A percentile compares a stretch with the other conserved stretches of the same genome.
Conservation (phyloP, 108 stramenopile genomes). For the Pseudonitzschia delicatissima region DNA sequence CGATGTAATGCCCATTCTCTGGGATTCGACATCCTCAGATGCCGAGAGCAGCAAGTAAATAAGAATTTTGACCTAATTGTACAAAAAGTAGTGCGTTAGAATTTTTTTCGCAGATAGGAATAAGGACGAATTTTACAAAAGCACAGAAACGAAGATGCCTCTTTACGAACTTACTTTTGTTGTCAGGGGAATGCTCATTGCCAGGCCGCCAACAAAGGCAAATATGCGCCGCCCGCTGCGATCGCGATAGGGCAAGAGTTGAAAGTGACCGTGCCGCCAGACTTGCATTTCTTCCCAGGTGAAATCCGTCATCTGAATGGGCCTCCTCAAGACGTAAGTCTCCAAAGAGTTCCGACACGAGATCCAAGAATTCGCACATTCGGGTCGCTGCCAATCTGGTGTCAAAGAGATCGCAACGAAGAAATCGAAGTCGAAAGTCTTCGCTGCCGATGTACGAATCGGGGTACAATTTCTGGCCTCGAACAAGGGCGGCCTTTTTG, state of each 20-base stretch:
- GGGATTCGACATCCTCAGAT: slow-evolving; percentile 14
- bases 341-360: slow-evolving; percentile 36
- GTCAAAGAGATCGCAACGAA: slow-evolving; percentile 37
- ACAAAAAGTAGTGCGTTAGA: background rate
- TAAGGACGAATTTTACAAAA: too few relatives aligned
- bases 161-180: background rate
- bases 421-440: slow-evolving; percentile 37
- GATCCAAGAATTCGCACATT: slow-evolving; percentile 25
- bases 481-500: background rate
- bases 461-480: background rate
- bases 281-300: background rate
- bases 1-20: background rate
- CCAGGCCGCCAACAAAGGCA: background rate
- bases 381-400: slow-evolving; percentile 22
- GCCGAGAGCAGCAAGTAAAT: background rate
- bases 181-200: background rate
- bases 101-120: background rate
- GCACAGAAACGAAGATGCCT: background rate
- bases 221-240: slow-evolving; percentile 1
- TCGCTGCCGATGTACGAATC: slow-evolving; percentile 20
- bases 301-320: background rate
- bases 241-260: slow-evolving; percentile 3
- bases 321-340: slow-evolving; percentile 9
- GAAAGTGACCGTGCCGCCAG: background rate
- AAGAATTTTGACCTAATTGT: slow-evolving; percentile 8